Percentiles rank a stretch among this genome's conserved stretches.
Evolutionary conservation across 306 rosid genomes (phyloP).

Genomic region (Sphenostylis stenocarpa): DNA sequence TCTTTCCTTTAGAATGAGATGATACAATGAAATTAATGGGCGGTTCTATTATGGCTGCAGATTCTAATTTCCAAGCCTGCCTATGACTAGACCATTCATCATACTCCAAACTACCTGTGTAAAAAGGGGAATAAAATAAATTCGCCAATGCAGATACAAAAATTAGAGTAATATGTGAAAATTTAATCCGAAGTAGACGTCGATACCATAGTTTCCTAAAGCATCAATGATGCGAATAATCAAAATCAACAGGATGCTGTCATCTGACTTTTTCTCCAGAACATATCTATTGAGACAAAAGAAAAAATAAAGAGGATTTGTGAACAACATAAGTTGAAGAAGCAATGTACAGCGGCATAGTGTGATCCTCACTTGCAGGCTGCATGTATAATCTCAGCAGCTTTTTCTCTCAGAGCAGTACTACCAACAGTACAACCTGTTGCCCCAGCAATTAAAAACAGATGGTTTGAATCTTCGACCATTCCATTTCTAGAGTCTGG

Average conservation of each 20-base stretch:
- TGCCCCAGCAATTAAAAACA: conserved; percentile 93
- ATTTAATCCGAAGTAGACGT: conserved; percentile 5
- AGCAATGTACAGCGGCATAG: conserved; percentile 6
- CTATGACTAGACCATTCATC: conserved; percentile 98
- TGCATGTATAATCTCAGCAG: conserved; percentile 77
- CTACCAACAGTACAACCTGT: conserved; percentile 85
- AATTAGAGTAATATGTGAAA: conserved; percentile 8
- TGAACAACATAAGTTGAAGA: conserved; percentile 29
- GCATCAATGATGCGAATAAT: conserved; percentile 93
- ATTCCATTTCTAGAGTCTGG: conserved; percentile 69
- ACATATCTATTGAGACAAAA: conserved; percentile 62
- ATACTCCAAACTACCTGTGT: conserved; percentile 86
- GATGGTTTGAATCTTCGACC: conserved; percentile 55
- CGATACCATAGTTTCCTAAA: conserved; percentile 91
- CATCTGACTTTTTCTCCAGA: conserved; percentile 85
- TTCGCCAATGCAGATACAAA: conserved; percentile 24
- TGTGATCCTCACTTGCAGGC: conserved; percentile 80
- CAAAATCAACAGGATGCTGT: conserved; percentile 89
- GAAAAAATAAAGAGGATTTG: conserved; percentile 29
- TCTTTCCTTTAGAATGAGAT: conserved; percentile 82
- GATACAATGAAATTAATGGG: conserved; percentile 83
- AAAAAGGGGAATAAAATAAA: conserved; percentile 24
- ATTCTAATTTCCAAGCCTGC: conserved; percentile 98
- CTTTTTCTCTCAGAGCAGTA: conserved; percentile 84
- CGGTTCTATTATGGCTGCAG: conserved; percentile 94